Conservation (phyloP, 2,329 filamentous ascomycete species). For the Penicillium sp. region DNA sequence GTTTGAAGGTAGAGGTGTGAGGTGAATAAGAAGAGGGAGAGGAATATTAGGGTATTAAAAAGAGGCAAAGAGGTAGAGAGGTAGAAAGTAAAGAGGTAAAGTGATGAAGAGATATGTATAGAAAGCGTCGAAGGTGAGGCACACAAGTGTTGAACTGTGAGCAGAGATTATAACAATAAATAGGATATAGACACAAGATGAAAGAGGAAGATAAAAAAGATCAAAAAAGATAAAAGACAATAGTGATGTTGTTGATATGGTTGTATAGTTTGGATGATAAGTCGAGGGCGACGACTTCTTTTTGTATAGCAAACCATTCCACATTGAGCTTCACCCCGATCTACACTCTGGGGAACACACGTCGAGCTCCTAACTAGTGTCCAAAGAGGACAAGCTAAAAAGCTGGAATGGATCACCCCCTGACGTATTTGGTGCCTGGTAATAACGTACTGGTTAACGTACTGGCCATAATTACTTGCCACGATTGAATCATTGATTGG, state of each 20-base stretch:
- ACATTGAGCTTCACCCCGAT: slow-evolving; percentile 25
- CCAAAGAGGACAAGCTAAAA: slow-evolving; percentile 12
- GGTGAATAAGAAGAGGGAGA: neutral
- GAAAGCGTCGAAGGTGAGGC: slow-evolving; percentile 8
- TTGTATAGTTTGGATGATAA: slow-evolving; percentile 4
- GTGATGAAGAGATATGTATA: slow-evolving; percentile 5
- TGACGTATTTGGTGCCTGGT: slow-evolving; percentile 28
- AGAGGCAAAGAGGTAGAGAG: neutral
- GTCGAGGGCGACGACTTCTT: slow-evolving; percentile 13
- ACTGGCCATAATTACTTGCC: neutral
- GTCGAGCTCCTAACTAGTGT: slow-evolving; percentile 15
- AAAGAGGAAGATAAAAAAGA: neutral
- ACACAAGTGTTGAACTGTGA: slow-evolving; percentile 27
- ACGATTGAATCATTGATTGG: slow-evolving; percentile 14
- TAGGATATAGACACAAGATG: slow-evolving; percentile 3
- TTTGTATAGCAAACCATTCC: slow-evolving; percentile 28
- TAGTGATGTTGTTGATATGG: neutral
- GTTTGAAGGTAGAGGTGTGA: neutral
- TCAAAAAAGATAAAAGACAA: neutral
- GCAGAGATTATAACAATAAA: slow-evolving; percentile 15
- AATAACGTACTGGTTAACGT: slow-evolving; percentile 5
- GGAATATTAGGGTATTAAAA: slow-evolving; percentile 1
- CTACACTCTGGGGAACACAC: slow-evolving; percentile 24
- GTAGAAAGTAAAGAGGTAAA: neutral
- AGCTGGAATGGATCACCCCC: slow-evolving; percentile 25